These are phyloP conservation scores for Rhodofomes roseus DNA, from an alignment of 1,284 basidiomycete species.

Conservation along the genomic window DNA sequence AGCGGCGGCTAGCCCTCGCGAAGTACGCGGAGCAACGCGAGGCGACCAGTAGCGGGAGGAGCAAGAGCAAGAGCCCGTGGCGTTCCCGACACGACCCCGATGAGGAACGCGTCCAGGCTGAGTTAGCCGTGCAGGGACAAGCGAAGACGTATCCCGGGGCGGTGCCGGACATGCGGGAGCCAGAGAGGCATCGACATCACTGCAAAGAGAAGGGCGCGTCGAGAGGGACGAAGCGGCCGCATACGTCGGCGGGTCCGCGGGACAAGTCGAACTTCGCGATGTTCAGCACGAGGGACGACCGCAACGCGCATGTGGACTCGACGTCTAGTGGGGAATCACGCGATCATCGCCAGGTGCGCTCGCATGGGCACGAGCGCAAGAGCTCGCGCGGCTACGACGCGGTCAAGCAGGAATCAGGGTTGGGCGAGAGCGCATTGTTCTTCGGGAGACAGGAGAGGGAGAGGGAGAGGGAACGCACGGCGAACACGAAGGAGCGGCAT, in stretches of 20 bases:
- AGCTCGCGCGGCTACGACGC: slow-evolving; percentile 12
- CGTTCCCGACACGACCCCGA: slow-evolving; percentile 16
- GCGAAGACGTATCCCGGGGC: slow-evolving; percentile 6
- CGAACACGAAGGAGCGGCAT: slow-evolving; percentile 9
- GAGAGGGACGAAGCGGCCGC: slow-evolving; percentile 34
- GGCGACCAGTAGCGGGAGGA: slow-evolving; percentile 29
- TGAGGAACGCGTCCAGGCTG: slow-evolving; percentile 6
- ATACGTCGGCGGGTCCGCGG: slow-evolving; percentile 65
- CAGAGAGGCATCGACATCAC: background rate
- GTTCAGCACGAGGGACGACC: slow-evolving; percentile 17
- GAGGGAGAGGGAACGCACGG: slow-evolving; percentile 11
- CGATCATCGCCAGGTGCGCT: slow-evolving; percentile 8
- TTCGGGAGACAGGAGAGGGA: slow-evolving; percentile 11
- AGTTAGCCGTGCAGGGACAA: slow-evolving; percentile 4
- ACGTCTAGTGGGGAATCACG: slow-evolving; percentile 24
- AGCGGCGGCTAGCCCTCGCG: slow-evolving; percentile 61
- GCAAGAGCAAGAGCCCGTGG: slow-evolving; percentile 62
- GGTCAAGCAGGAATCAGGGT: slow-evolving; percentile 14
- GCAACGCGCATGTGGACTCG: slow-evolving; percentile 3
- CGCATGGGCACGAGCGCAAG: slow-evolving; percentile 10
- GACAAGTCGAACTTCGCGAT: slow-evolving; percentile 41
- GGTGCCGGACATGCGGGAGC: background rate
- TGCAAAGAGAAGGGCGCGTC: background rate
- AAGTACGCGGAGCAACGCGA: slow-evolving; percentile 51
- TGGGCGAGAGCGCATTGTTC: slow-evolving; percentile 14